Base-by-base conservation (phyloP, 495 filamentous ascomycete species). In the Penicillium crystallinum region DNA sequence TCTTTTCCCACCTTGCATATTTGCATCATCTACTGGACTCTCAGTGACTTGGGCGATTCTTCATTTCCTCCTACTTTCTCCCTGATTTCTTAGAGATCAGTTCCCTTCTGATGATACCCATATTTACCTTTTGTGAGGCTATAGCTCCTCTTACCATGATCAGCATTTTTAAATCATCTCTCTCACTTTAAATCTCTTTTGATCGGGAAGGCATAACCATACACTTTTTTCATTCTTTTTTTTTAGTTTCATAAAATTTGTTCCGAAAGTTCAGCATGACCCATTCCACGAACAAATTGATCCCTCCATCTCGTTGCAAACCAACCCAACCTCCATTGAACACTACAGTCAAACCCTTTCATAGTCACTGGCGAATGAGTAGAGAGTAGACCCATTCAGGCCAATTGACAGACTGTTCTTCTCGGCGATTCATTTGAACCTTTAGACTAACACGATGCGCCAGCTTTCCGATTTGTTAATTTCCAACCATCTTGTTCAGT, bases 401-500 rank as follows among this genome's bases (percentile, higher is more conserved):
- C 23, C 23, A 27, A 3, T 27, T 7, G 3, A 27, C 7, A 27
- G 23, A 7, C 23, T 27, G 23, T 7, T 27, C 23, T 3, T 7
- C 3, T 27, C 23, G 7, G 3, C 23, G 3, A 27, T 27, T 27
- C 23, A 27, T 3, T 7, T 7, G 23, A 27, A 3, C 23, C 23
- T 27, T 27, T 27, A 27, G 23, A 7, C 7, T 7, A 27, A 27
- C 23, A 27, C 7, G 23, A 27, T 27, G 3, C 7, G 7, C 3
- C 31, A 46, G 12, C 7, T 15, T 17, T 4, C 7, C 30, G 2
- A 35, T 2, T 7, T 2, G 4, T 15, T 8, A 22, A 35, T 35
- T 3, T 15, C 18, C 43, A 22, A 69, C 72, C 64, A 88, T 62
- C 37, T 61, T 74, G 25, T 70, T 52, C 52, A 80, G 75, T 46